These are phyloP conservation scores for Vitrella brassicaformis DNA, from an alignment of 73 alveolate species.

Conservation along the genomic window DNA sequence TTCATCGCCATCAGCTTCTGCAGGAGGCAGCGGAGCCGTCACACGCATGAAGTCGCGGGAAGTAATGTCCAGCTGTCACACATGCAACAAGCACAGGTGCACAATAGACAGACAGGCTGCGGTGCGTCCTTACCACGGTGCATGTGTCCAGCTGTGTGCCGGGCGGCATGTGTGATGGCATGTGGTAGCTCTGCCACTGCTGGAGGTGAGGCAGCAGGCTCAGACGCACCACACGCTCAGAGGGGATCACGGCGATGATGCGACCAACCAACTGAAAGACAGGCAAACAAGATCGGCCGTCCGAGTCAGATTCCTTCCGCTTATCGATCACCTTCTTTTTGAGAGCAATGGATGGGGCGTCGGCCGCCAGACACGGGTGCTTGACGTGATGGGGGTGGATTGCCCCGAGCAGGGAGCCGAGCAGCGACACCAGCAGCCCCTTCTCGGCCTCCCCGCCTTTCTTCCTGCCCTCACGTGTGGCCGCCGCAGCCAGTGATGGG, in stretches of 20 bases:
- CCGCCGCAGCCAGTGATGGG: too few species aligned
- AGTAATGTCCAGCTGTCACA: conserved; percentile 1
- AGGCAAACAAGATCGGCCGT: too few species aligned
- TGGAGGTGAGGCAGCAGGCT: conserved; percentile 13
- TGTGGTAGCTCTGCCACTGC: conserved; percentile 3
- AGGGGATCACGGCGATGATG: conserved; percentile 10
- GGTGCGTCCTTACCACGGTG: conserved; percentile 11
- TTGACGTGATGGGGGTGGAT: conserved; percentile 12
- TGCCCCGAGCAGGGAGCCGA: conserved; percentile 6
- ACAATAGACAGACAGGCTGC: neutral
- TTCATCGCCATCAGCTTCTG: too few species aligned
- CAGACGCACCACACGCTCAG: conserved; percentile 2
- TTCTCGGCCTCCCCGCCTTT: neutral
- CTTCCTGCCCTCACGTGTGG: neutral
- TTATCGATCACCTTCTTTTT: conserved; percentile 7
- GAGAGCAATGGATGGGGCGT: neutral
- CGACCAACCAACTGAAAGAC: conserved; percentile 17
- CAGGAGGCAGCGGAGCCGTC: too few species aligned
- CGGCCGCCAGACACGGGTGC: neutral
- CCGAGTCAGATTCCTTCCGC: too few species aligned
- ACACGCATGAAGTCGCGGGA: neutral
- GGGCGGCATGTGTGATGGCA: neutral
- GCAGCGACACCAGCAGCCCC: conserved; percentile 5
- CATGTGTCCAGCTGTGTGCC: conserved; percentile 5
- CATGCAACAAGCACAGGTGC: neutral